Base-by-base conservation (phyloP, 306 rosid species). In the Casuarina cunninghamiana region DNA sequence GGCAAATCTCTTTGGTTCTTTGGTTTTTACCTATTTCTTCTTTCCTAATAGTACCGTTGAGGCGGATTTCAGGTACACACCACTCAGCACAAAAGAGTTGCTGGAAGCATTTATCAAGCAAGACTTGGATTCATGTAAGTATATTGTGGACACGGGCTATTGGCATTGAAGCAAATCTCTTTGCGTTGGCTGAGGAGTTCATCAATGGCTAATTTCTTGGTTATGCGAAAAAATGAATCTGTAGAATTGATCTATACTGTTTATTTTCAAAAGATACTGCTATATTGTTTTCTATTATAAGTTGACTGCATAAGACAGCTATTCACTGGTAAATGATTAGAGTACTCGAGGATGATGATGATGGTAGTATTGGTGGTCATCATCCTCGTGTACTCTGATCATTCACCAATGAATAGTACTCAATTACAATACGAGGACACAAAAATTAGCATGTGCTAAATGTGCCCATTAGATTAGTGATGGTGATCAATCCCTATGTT, bases 41-140 rank as follows among this genome's bases (percentile, higher is more conserved):
- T 69, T 13, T 39, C 19, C 53, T 39, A 74, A 50, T 71, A 38
- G 73, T 82, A 75, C 65, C 69, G 16, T 75, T 87, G 75, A 73
- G 54, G 26, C 75, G 81, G 75, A 86, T 83, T 80, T 86, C 79
- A 95, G 97, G 86, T 95, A 93, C 78, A 89, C 96, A 2, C 97
- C 96, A 62, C 91, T 93, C 48, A 78, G 83, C 80, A 88, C 97
- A 17, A 88, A 83, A 86, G 99, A 93, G 84, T 79, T 95, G 77
- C 82, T 91, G 84, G 98, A 95, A 89, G 76, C 88, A 43, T 85
- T 79, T 84, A 71, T 93, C 78, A 89, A 89, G 73, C 89, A 90
- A 86, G 87, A 87, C 44, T 78, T 95, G 81, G 96, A 92, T 84
- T 88, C 97, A 71, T 93, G 99, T 93, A 77, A 88, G 97, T 86